A percentile compares a stretch with the other conserved stretches of the same genome.
phyloP scores from a whole-genome alignment of 73 alveolate species.

The Blepharisma stoltei region DNA sequence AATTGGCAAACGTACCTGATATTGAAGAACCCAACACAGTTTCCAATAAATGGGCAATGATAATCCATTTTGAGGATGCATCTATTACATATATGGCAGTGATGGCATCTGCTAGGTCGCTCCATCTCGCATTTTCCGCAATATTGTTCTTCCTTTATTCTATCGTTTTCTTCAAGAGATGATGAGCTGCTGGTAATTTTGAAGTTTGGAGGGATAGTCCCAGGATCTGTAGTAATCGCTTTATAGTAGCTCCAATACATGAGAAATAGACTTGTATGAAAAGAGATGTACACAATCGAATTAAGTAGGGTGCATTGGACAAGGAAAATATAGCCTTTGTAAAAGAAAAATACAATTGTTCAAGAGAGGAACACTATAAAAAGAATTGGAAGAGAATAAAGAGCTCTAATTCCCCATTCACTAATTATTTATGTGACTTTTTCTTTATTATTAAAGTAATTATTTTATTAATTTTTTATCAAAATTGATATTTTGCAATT shows the following conservation, averaged over 20 bases:
- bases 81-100: conserved; percentile 41
- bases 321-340: background rate
- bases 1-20: background rate
- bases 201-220: background rate
- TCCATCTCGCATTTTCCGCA: conserved; percentile 44
- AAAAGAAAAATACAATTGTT: background rate
- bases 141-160: background rate
- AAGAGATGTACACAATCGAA: background rate
- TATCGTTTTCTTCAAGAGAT: background rate
- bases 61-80: conserved; percentile 48
- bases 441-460: too few relatives aligned
- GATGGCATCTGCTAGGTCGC: conserved; percentile 53
- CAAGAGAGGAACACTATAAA: background rate
- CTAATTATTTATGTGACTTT: too few relatives aligned
- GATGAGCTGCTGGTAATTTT: background rate
- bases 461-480: too few relatives aligned
- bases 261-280: background rate
- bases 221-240: conserved; percentile 5
- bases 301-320: background rate
- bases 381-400: background rate
- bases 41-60: conserved; percentile 51
- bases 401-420: background rate
- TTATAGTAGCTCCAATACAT: background rate
- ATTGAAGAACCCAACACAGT: conserved; percentile 44
- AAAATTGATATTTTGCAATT: too few relatives aligned